phyloP scores from a whole-genome alignment of 2,329 filamentous ascomycete genomes.

The Ramichloridium luteum region DNA sequence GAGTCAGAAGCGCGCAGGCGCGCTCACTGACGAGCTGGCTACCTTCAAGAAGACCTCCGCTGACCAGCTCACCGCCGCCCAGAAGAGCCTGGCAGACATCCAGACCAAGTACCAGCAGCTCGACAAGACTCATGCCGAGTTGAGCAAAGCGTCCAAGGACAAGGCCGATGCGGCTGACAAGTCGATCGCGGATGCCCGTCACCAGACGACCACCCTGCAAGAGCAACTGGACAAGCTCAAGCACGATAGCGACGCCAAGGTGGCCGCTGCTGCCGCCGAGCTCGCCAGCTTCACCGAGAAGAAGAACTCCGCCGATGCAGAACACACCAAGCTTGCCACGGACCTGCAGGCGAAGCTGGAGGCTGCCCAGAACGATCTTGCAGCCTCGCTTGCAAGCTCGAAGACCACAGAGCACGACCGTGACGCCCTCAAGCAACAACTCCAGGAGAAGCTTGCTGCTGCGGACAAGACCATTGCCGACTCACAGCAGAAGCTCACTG shows the following conservation, averaged over 20 bases:
- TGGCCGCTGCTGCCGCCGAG: neutral
- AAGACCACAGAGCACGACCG: neutral
- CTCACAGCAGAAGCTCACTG: neutral
- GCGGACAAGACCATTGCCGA: neutral
- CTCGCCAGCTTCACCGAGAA: neutral
- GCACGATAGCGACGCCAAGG: neutral
- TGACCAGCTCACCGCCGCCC: neutral
- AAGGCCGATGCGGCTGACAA: neutral
- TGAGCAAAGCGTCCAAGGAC: neutral
- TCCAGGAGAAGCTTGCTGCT: neutral
- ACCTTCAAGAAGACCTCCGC: neutral
- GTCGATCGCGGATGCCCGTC: neutral
- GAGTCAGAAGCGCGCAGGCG: neutral
- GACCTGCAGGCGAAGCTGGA: neutral
- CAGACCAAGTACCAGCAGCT: neutral
- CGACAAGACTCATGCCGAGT: neutral
- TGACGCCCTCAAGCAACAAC: neutral
- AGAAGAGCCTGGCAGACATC: conserved; percentile 1
- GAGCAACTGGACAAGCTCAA: neutral
- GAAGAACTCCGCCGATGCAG: neutral
- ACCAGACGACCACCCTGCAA: neutral
- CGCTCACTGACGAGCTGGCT: neutral
- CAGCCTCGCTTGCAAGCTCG: neutral
- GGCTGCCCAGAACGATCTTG: neutral
- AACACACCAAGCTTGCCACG: neutral